Percentiles rank a stretch among this genome's conserved stretches.
These are phyloP conservation scores for Colletotrichum acutatum DNA, from an alignment of 2,329 filamentous ascomycete genomes.

Conservation along the genomic window DNA sequence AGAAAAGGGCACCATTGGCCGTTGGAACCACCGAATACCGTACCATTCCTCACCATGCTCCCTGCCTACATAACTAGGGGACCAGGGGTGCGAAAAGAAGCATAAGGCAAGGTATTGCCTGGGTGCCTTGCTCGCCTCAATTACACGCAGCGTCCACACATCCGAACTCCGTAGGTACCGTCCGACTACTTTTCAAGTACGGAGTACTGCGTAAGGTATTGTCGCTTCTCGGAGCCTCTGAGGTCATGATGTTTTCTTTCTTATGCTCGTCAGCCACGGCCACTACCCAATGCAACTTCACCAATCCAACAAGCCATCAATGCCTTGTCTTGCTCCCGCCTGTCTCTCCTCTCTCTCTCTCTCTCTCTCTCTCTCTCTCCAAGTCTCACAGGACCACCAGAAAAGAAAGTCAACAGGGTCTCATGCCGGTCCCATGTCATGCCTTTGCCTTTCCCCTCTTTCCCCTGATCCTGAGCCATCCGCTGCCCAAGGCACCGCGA, in stretches of 20 bases:
- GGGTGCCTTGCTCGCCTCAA: background rate
- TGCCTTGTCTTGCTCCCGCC: background rate
- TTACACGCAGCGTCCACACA: background rate
- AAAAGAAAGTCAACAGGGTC: background rate
- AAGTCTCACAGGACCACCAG: background rate
- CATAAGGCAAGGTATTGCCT: conserved; percentile 20
- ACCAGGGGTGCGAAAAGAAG: conserved; percentile 28
- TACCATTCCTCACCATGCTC: background rate
- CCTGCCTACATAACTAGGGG: background rate
- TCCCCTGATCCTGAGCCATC: background rate
- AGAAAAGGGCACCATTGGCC: background rate
- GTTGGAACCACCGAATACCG: background rate
- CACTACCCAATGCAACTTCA: background rate
- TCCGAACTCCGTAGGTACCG: background rate
- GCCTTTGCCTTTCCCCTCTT: background rate
- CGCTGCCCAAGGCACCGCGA: background rate
- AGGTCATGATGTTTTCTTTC: background rate
- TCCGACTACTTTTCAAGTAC: background rate
- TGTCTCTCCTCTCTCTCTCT: background rate
- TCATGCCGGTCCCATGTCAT: background rate
- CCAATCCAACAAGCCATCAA: background rate
- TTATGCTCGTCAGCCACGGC: background rate
- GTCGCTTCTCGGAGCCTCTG: no score
- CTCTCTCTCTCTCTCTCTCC: background rate
- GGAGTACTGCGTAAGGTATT: no score